These are phyloP conservation scores for Neurospora sp. DNA, from an alignment of 495 filamentous ascomycete genomes.

Conservation along the genomic window DNA sequence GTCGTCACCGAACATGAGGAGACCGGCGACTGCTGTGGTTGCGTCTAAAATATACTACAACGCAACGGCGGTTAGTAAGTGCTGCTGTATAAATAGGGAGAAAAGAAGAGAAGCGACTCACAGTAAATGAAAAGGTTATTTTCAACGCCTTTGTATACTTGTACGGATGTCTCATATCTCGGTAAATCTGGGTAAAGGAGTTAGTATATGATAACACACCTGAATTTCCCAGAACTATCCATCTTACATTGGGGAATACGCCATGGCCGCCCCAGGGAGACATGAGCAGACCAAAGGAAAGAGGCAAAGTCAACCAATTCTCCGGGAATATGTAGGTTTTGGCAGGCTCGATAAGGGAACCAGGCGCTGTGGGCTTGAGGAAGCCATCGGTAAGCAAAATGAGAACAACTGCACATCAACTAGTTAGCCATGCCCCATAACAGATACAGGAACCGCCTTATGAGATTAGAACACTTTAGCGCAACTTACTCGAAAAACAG, in stretches of 20 bases:
- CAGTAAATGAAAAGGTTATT: slow-evolving; percentile 83
- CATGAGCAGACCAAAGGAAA: slow-evolving; percentile 93
- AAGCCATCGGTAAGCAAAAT: slow-evolving; percentile 79
- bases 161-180: slow-evolving; percentile 91
- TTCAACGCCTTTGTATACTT: slow-evolving; percentile 71
- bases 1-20: slow-evolving; percentile 86
- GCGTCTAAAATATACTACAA: slow-evolving; percentile 66
- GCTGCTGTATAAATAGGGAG: neutral
- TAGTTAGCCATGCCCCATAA: slow-evolving; percentile 4
- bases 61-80: neutral
- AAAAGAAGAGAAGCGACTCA: slow-evolving; percentile 30
- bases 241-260: slow-evolving; percentile 72
- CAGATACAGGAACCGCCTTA: neutral
- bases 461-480: neutral
- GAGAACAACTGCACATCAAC: slow-evolving; percentile 51
- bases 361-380: slow-evolving; percentile 67
- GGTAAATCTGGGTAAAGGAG: slow-evolving; percentile 56
- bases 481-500: slow-evolving; percentile 68
- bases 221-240: neutral
- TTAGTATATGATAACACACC: neutral
- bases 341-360: slow-evolving; percentile 78
- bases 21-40: slow-evolving; percentile 67
- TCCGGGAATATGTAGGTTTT: slow-evolving; percentile 66
- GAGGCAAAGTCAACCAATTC: slow-evolving; percentile 82
- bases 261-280: slow-evolving; percentile 92